Base-by-base conservation (phyloP, 371 early-diverging fungal genomes). In the Apophysomyces trapeziformis region DNA sequence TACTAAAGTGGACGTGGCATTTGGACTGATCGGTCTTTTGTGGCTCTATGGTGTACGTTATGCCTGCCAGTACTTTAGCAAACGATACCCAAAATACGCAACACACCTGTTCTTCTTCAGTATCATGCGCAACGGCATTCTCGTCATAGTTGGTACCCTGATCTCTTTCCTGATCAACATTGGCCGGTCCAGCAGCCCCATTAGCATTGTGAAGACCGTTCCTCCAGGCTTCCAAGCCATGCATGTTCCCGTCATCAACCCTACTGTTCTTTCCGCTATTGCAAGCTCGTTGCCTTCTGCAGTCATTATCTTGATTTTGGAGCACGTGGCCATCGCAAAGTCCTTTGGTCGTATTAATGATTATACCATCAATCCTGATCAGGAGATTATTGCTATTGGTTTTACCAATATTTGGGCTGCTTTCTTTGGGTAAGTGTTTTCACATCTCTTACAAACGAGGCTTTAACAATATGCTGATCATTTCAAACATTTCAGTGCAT, bases 371-470 rank as follows among this genome's bases (percentile, higher is more conserved):
- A 81, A 86, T 39, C 82, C 90, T 37, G 89, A 89, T 69, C 95
- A 95, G 74, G 97, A 97, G 73, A 74, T 95, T 26, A 85, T 95
- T 58, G 94, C 96, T 12, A 83, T 96, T 37, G 96, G 96, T 8
- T 65, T 92, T 21, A 86, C 91, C 38, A 97, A 97, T 77, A 73
- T 92, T 50, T 69, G 89, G 69, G 90, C 91, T 6, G 78, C 92
- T 26, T 93, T 95, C 83, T 89, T 96, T 74, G 90, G 92, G 50
- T 90, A 87, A 88, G 7, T 89, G 88, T 12, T 92, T 90, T 16
- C 87, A 90, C 1, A 90, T 93, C 67, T 88, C 88, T 8, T 83
- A 93, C 61, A 85, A 87, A 0, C 7, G 13, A 9, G 59, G 14
- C 11, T 39, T 58, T 3, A 64, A 39, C 37, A 2, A 26, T 2